Conservation (phyloP, 2,329 filamentous ascomycete species). For the Xylaria hypoxylon region DNA sequence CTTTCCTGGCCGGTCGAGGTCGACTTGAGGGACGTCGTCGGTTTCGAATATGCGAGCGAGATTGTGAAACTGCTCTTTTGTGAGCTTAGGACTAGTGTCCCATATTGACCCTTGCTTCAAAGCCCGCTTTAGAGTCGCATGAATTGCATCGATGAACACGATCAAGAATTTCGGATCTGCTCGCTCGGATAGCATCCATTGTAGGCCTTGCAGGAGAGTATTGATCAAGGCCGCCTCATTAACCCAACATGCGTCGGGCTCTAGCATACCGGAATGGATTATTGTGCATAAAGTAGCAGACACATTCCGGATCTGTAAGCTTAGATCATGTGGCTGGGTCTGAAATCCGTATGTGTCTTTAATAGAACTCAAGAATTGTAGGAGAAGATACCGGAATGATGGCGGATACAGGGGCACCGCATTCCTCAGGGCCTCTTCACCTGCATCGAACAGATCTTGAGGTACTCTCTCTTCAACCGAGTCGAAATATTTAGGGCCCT, state of each 20-base stretch:
- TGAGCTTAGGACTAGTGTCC: constrained; percentile 33
- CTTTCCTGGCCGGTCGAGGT: constrained; percentile 34
- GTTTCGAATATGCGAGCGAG: constrained; percentile 34
- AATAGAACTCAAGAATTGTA: constrained; percentile 46
- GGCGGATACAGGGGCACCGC: constrained; percentile 47
- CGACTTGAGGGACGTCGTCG: constrained; percentile 33
- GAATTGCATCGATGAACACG: constrained; percentile 49
- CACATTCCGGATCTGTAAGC: constrained; percentile 51
- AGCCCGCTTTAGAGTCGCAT: constrained; percentile 40
- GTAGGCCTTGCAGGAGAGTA: constrained; percentile 48
- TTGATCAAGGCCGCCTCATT: constrained; percentile 57
- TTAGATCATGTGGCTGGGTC: constrained; percentile 33
- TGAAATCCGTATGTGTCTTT: constrained; percentile 43
- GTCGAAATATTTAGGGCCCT: constrained; percentile 39
- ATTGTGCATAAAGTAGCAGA: constrained; percentile 61
- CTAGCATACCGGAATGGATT: constrained; percentile 59
- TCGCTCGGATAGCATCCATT: constrained; percentile 42
- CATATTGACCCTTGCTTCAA: constrained; percentile 30
- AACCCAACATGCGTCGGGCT: constrained; percentile 47
- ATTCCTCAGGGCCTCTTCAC: constrained; percentile 44
- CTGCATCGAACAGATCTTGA: constrained; percentile 45
- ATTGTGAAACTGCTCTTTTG: constrained; percentile 40
- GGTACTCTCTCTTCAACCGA: constrained; percentile 26
- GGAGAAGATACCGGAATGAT: constrained; percentile 49
- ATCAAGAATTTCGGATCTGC: constrained; percentile 42